Evolutionary conservation across 148 eudicot species (phyloP), one percentile per base, ranked within the genome.

Genomic region (Rhododendron simsii): DNA sequence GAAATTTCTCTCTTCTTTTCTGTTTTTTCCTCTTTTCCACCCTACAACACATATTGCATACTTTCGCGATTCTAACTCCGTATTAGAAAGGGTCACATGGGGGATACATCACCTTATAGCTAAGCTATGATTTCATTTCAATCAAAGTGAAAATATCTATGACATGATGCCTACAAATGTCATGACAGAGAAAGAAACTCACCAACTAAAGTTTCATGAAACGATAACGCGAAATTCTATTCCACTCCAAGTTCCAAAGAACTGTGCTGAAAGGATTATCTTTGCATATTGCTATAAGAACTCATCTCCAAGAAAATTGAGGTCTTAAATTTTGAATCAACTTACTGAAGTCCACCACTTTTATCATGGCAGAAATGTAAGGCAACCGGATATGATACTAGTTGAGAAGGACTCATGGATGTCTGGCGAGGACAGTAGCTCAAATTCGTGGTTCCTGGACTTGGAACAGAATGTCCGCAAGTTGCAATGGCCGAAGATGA

Each of bases 381-480:
- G 77, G 85, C 87, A 85, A 79, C 90, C 91, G 0, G 96, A 92
- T 82, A 90, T 92, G 91, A 89, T 94, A 80, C 89, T 94, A 30
- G 90, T 94, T 78, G 96, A 94, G 90, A 92, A 94, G 85, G 96
- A 94, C 47, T 88, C 85, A 4, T 94, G 95, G 95, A 78, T 90
- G 65, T 91, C 90, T 47, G 85, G 83, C 12, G 89, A 90, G 63
- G 87, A 87, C 86, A 80, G 79, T 84, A 61, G 69, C 61, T 12
- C 82, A 5, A 89, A 89, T 50, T 35, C 67, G 67, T 84, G 67
- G 87, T 33, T 89, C 45, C 78, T 76, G 28, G 87, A 85, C 69
- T 86, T 85, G 82, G 89, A 90, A 39, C 89, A 89, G 78, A 88
- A 91, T 55, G 88, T 91, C 51, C 85, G 39, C 86, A 80, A 67